These are phyloP conservation scores for Phtheirospermum japonicum DNA, from an alignment of 257 asterid species.

Conservation along the genomic window DNA sequence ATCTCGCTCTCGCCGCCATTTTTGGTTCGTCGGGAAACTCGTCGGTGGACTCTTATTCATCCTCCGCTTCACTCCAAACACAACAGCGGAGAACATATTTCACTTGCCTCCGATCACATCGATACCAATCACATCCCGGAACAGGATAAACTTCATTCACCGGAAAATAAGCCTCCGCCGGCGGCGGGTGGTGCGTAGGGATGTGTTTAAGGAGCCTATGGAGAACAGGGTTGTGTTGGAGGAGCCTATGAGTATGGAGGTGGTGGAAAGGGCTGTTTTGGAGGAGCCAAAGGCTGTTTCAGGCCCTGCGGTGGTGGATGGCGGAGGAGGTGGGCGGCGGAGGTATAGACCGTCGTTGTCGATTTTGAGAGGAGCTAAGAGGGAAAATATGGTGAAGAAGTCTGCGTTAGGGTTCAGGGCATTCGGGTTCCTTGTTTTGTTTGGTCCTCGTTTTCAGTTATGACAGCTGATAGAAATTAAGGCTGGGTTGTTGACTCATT, in stretches of 20 bases:
- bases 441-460: conserved; percentile 61
- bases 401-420: conserved; percentile 59
- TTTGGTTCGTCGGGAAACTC: too few relatives aligned
- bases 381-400: conserved; percentile 46
- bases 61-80: conserved; percentile 41
- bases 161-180: conserved; percentile 28
- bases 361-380: conserved; percentile 36
- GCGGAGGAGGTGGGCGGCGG: conserved; percentile 33
- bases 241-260: conserved; percentile 33
- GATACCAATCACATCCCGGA: conserved; percentile 35
- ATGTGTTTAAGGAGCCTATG: too few relatives aligned
- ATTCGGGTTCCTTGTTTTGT: conserved; percentile 55
- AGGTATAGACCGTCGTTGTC: conserved; percentile 40
- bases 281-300: conserved; percentile 32
- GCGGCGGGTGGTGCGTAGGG: conserved; percentile 34
- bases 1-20: conserved; percentile 43
- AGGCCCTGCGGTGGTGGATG: conserved; percentile 28
- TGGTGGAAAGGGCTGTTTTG: conserved; percentile 35
- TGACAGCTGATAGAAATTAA: conserved; percentile 64
- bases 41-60: conserved; percentile 26
- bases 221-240: too few relatives aligned
- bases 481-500: conserved; percentile 80
- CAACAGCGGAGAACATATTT: conserved; percentile 39
- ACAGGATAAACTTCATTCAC: conserved; percentile 28
- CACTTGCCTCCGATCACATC: conserved; percentile 45